Base-by-base conservation (phyloP, 2,329 filamentous ascomycete genomes). In the Alternaria solani region DNA sequence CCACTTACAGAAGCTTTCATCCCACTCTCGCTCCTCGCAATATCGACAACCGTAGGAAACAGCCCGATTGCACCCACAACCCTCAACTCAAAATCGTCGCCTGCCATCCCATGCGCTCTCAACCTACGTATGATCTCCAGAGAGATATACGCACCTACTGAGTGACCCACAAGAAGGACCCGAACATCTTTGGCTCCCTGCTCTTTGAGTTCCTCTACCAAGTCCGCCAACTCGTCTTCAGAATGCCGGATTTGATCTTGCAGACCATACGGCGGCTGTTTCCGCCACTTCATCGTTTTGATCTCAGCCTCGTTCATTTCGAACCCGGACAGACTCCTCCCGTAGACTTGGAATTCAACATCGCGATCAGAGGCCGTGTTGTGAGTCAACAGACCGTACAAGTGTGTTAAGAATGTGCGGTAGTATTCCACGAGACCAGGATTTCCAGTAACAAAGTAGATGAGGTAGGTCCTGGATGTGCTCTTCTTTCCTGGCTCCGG, bases 351-450 rank as follows among this genome's bases (percentile, higher is more conserved):
- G 63, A 78, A 74, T n/a, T 68, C 65, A 5, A 70, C 47, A 54
- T 55, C 39, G 18, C 64, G 61, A 28, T 64, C 55, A 3, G 60
- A 59, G 1, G 68, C 66, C 2, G 66, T 68, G 46, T 70, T 43
- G n/a, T 61, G 67, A 11, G 85, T 80, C 12, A 92, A 79, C 12
- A 87, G 78, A 0, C 78, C 74, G 46, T 87, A 82, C 2, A 93
- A 79, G 14, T 83, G 81, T 0, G 80, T 80, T 11, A 93, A 81
- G 76, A 93, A 94, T 38, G 86, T 83, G 58, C 79, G 80, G 77
- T 94, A 94, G 82, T 91, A 94, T 57, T 85, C 86, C 51, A 93
- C 85, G 18, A 93, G 82, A 5, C 91, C 91, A 5, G 91, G 91
- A 66, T 94, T 94, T 20, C 91, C 91, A 28, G 89, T 87, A 41